Evolutionary conservation across 805 yeast genomes (phyloP), one percentile per base, ranked within the genome.

Genomic region (Kuraishia ogatae): DNA sequence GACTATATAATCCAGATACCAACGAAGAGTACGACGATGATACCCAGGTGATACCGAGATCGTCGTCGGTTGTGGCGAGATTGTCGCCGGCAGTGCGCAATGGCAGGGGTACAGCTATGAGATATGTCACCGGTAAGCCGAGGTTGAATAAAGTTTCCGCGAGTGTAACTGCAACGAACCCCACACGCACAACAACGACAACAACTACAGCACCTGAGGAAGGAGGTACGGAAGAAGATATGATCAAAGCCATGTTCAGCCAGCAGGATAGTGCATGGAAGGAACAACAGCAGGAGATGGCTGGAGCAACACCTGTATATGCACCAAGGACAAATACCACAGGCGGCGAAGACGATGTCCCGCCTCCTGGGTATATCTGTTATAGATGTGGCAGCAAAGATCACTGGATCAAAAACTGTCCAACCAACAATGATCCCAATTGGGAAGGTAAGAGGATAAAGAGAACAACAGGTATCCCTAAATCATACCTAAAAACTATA

Each of bases 391-490:
- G 98, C 52, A 89, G 88, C 28, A 89, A 90, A 69, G 94, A 90
- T 55, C 99, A 94, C 69, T 93, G 96, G 91, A 93, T 94, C 57
- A 88, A 87, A 65, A 89, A 91, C 63, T 94, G 99, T 74, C 99
- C 99, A 0, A 89, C 96, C 2, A 87, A 89, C 64, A 83, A 82
- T 50, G 98, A 93, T 70, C 97, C 97, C 1, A 88, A 83, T 62
- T 91, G 91, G 79, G 98, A 93, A 66, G 96, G 96, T 20, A 89
- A 89, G 65, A 79, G 96, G 58, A 87, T 94, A 52, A 87, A 89
- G 62, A 80, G 96, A 62, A 92, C 97, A 0, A 94, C 98, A 0
- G 99, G 99, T 84, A 94, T 94, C 65, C 99, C 99, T 1, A 87
- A 86, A 69, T 86, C 96, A 39, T 90, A 90, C 69, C 81, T 94